Base-by-base conservation (phyloP, 768 basidiomycete genomes). In the Trametes villosa region DNA sequence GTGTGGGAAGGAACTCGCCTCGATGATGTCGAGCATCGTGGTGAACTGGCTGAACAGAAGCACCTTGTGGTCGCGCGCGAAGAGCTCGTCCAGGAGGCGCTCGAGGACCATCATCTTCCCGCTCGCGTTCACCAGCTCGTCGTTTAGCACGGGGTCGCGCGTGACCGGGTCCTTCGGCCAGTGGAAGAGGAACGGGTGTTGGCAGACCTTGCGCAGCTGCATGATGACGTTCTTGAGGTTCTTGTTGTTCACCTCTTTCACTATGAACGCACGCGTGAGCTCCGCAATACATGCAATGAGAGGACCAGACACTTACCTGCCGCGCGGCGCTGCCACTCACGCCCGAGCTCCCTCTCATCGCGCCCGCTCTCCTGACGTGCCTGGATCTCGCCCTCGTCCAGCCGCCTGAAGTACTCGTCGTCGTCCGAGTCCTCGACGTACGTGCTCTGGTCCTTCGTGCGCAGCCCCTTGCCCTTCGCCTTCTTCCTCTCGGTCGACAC, bases 81-180 rank as follows among this genome's bases (percentile, higher is more conserved):
- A 93, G 30, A 99, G 76, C 57, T 88, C 94, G 31, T 84, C 84
- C 9, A 99, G 81, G 9, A 99, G 77, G 7, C 95, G 85, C 63
- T 98, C 92, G 0, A 99, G 83, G 2, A 99, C 78, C 81, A 98
- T 89, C 96, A 98, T 98, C 80, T 99, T 99, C 18, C 97, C 97
- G 57, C 91, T 94, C 0, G 86, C 86, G 57, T 89, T 87, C 26
- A 96, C 85, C 30, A 98, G 78, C 67, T 95, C 87, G 26, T 91
- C 87, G 65, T 91, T 86, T 36, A 96, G 74, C 42, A 89, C 77
- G 0, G 83, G 83, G 41, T 86, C 75, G n/a, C 77, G 78, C 1
- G 88, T 91, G 6, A 76, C 67, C 1, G 82, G 79, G 66, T 93
- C 86, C 44, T 79, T 67, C 0, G 92, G 89, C 90, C 92, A 92